Evolutionary conservation across 1,139 yeast species (phyloP).

Genomic region (Hansenula lynferdii): DNA sequence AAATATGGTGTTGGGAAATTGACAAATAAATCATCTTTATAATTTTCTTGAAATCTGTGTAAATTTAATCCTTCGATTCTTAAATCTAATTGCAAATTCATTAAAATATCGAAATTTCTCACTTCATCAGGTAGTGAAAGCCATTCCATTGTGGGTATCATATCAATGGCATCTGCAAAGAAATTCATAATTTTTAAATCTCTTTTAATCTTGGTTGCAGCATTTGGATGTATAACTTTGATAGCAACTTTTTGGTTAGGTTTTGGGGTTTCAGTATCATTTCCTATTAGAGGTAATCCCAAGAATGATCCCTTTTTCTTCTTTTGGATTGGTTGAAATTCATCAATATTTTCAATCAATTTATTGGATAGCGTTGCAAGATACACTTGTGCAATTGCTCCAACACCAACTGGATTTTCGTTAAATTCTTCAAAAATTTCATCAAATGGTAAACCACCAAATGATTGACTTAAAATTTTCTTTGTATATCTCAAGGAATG

Average conservation of each 20-base stretch:
- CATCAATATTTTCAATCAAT: constrained; percentile 34
- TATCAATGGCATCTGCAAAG: constrained; percentile 66
- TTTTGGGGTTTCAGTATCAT: constrained; percentile 16
- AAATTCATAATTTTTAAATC: constrained; percentile 81
- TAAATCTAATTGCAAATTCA: constrained; percentile 85
- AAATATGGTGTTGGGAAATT: constrained; percentile 79
- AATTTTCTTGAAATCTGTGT: constrained; percentile 46
- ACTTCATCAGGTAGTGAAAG: constrained; percentile 92
- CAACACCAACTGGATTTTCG: constrained; percentile 81
- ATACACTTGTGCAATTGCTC: constrained; percentile 97
- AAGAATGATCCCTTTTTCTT: constrained; percentile 8
- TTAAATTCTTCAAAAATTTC: constrained; percentile 81
- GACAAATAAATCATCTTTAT: constrained; percentile 50
- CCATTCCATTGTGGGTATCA: constrained; percentile 97
- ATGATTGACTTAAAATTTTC: constrained; percentile 52
- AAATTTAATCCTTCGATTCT: constrained; percentile 86
- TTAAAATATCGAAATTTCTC: constrained; percentile 75
- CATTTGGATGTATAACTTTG: constrained; percentile 88
- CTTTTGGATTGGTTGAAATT: constrained; percentile 11
- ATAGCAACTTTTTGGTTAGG: constrained; percentile 71
- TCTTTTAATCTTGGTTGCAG: constrained; percentile 64
- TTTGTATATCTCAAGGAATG: constrained; percentile 66
- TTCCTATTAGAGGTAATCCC: background rate
- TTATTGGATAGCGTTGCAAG: constrained; percentile 56
- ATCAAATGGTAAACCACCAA: constrained; percentile 54